These are phyloP conservation scores for Schoenoplectus tabernaemontani DNA, from an alignment of 202 grass and related monocot species.

Conservation along the genomic window DNA sequence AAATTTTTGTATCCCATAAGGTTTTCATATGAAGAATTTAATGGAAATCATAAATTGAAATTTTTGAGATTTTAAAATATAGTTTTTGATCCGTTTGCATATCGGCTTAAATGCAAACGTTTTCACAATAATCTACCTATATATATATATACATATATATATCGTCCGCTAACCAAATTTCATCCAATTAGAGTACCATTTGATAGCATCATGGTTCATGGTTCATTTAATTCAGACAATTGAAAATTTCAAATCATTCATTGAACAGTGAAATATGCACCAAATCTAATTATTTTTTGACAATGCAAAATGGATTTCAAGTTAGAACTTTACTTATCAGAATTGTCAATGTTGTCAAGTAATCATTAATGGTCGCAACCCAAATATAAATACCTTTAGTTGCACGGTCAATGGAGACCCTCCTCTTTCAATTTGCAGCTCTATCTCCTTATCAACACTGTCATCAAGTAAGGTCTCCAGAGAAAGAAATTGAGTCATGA, in stretches of 20 bases:
- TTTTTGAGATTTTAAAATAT: no score
- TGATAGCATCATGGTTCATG: background rate
- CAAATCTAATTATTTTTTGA: conserved; percentile 12
- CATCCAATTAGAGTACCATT: background rate
- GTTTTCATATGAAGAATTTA: no score
- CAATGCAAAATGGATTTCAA: background rate
- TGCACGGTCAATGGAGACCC: conserved; percentile 59
- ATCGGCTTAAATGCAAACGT: no score
- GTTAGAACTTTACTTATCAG: conserved; percentile 17
- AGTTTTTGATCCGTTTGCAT: no score
- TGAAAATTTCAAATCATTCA: background rate
- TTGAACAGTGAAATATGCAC: background rate
- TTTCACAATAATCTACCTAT: no score
- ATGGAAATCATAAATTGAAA: no score
- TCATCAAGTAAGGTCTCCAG: conserved; percentile 92
- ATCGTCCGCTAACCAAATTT: background rate
- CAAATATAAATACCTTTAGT: conserved; percentile 43
- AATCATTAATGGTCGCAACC: background rate
- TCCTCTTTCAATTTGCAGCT: conserved; percentile 90
- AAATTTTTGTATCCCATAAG: no score
- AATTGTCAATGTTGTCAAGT: conserved; percentile 18
- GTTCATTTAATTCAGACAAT: background rate
- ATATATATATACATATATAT: no score
- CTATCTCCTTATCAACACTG: conserved; percentile 57
- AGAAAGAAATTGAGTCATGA: conserved; percentile 91